Evolutionary conservation across 2,329 filamentous ascomycete species (phyloP).

Genomic region (Ophiocordyceps unilateralis): DNA sequence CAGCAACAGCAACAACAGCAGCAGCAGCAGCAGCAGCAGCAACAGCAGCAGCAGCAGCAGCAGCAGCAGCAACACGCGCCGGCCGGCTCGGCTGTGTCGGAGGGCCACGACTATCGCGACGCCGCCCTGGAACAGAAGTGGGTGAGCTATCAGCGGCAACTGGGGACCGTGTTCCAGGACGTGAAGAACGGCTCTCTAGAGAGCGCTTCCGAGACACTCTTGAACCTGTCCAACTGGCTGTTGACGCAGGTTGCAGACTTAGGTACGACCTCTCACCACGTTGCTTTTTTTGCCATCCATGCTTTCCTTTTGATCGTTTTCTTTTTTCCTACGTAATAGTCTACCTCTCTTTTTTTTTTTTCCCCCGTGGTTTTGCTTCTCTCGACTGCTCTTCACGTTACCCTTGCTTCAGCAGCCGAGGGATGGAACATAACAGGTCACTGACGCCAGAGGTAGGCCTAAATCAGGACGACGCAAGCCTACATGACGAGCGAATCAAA

Average conservation of each 20-base stretch:
- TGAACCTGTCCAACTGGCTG: constrained; percentile 37
- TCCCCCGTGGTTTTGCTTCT: background rate
- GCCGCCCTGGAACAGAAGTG: constrained; percentile 51
- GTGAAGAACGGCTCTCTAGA: constrained; percentile 37
- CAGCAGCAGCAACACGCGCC: constrained; percentile 6
- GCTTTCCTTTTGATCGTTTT: background rate
- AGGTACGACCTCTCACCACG: constrained; percentile 23
- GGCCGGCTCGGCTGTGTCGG: constrained; percentile 24
- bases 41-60: constrained; percentile 27
- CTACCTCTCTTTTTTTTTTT: background rate
- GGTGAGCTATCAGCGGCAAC: constrained; percentile 42
- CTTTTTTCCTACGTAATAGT: no score
- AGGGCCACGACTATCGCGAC: constrained; percentile 38
- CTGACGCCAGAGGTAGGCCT: constrained; percentile 42
- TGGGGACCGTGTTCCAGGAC: constrained; percentile 53
- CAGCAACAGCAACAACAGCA: constrained; percentile 33
- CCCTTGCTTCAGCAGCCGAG: background rate
- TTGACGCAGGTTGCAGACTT: constrained; percentile 36
- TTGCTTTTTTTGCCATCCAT: constrained; percentile 1
- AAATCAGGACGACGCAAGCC: constrained; percentile 61
- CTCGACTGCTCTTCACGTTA: no score
- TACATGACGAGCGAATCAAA: constrained; percentile 60
- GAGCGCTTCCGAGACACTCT: constrained; percentile 31
- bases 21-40: constrained; percentile 34
- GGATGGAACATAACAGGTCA: background rate